Evolutionary conservation across 2,329 filamentous ascomycete genomes (phyloP), one percentile per base, ranked within the genome.

Genomic region (Pseudogymnoascus sp.): DNA sequence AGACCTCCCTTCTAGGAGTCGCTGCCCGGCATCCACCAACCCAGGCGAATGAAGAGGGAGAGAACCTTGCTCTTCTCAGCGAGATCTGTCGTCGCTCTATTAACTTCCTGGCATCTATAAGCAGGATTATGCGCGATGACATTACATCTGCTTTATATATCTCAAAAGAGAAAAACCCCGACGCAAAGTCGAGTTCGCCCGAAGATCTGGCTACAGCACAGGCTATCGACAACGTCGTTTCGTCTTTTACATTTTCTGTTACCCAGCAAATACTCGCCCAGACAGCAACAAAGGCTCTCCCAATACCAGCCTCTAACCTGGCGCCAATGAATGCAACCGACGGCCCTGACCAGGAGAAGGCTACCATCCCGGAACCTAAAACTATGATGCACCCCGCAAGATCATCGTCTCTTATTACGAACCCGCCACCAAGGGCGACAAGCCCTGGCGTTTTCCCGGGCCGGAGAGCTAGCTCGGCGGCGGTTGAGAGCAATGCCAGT

Each of bases 71-170:
- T 8, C 84, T 92, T 64, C 81, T 97, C n/a, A 88, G 90, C 1
- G 92, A 97, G 70, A 84, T 97, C 29, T 96, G 92, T 71, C 85
- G 86, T 64, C 83, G 92, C 62, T 87, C 91, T 1, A 81, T 94
- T 8, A 87, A 90, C 64, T 97, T 97, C 68, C 88, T 97, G 37
- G 88, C 90, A 1, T 84, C 87, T 39, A 86, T 90, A 37, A 89
- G 90, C 2, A 84, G 89, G 60, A 84, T 92, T 21, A 85, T 97
- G 76, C 84, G 92, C 60, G 82, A 84, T 61, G 94, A 97, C 70
- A 78, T 97, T 2, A 75, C 84, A 54, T 79, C 81, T n/a, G 85
- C 87, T 36, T 77, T 87, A 26, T 59, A 35, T 44, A 64, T 24
- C 44, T 54, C 24, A 26, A 62, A 58, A 54, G 63, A 57, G 47